Conservation (phyloP, 106 monocot genomes). For the Hemerocallis citrina region DNA sequence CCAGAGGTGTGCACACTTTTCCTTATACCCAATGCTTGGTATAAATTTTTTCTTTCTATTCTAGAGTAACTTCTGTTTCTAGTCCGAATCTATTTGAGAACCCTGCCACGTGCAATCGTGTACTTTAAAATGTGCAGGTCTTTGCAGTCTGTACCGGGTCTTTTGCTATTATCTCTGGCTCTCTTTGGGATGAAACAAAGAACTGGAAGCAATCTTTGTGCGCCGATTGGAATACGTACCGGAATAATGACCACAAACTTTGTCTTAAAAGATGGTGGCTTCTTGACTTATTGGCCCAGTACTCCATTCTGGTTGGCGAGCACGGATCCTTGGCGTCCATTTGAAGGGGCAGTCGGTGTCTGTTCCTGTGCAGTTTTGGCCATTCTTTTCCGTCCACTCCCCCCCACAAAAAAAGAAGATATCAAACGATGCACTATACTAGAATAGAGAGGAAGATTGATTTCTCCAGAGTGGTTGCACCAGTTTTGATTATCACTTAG, state of each 20-base stretch:
- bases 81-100: background rate
- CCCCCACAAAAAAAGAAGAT: conserved; percentile 10
- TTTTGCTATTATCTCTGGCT: conserved; percentile 58
- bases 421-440: background rate
- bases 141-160: conserved; percentile 56
- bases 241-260: conserved; percentile 65
- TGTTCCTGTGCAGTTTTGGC: conserved; percentile 41
- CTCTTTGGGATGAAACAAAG: conserved; percentile 77
- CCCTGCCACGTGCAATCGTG: background rate
- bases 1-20: conserved; percentile 43
- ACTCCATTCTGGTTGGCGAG: conserved; percentile 56
- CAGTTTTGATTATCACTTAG: background rate
- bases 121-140: conserved; percentile 65
- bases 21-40: too few species aligned
- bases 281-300: conserved; percentile 30
- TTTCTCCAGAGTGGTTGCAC: too few species aligned
- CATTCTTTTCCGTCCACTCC: conserved; percentile 42
- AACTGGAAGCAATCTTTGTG: conserved; percentile 36
- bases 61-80: background rate
- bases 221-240: conserved; percentile 57
- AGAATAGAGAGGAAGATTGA: too few species aligned
- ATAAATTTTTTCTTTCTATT: background rate
- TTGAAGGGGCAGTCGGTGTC: conserved; percentile 73
- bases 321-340: conserved; percentile 61
- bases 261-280: conserved; percentile 34